Evolutionary conservation across 192 early-diverging fungal species (phyloP).

Genomic region (Funneliformis mosseae): DNA sequence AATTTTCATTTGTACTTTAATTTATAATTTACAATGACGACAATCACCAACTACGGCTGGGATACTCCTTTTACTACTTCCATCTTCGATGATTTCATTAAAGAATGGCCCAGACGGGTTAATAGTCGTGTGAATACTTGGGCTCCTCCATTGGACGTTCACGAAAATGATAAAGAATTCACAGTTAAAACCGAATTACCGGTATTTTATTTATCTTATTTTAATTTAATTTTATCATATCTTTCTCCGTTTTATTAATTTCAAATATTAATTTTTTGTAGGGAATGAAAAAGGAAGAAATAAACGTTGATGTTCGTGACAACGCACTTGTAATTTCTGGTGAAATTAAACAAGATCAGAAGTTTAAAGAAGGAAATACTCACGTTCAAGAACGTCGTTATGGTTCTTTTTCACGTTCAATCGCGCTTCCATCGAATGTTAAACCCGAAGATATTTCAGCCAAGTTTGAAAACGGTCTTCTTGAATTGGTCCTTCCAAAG

Average conservation of each 20-base stretch:
- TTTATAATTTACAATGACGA: no score
- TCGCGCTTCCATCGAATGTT: slow-evolving; percentile 52
- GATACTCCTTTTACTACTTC: not conserved
- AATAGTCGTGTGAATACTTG: not conserved
- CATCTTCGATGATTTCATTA: slow-evolving; percentile 8
- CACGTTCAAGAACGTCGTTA: slow-evolving; percentile 56
- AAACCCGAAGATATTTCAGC: slow-evolving; percentile 52
- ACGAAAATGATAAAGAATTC: slow-evolving; percentile 13
- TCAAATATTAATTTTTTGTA: not conserved
- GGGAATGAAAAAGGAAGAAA: slow-evolving; percentile 59
- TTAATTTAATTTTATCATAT: not conserved
- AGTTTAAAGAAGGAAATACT: slow-evolving; percentile 42
- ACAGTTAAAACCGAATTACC: slow-evolving; percentile 13
- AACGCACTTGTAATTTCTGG: slow-evolving; percentile 53
- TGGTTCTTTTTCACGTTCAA: slow-evolving; percentile 51
- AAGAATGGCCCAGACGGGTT: not conserved
- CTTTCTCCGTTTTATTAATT: not conserved
- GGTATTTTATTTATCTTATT: not conserved
- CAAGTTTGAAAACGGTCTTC: slow-evolving; percentile 57
- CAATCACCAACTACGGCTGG: no score
- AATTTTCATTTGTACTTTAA: no score
- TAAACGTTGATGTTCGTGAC: slow-evolving; percentile 52
- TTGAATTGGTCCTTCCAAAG: slow-evolving; percentile 53
- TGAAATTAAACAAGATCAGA: slow-evolving; percentile 39
- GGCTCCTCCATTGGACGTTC: slow-evolving; percentile 8